These are phyloP conservation scores for Kurtzmaniella quercitrusa DNA, from an alignment of 1,139 yeast genomes.

Conservation along the genomic window DNA sequence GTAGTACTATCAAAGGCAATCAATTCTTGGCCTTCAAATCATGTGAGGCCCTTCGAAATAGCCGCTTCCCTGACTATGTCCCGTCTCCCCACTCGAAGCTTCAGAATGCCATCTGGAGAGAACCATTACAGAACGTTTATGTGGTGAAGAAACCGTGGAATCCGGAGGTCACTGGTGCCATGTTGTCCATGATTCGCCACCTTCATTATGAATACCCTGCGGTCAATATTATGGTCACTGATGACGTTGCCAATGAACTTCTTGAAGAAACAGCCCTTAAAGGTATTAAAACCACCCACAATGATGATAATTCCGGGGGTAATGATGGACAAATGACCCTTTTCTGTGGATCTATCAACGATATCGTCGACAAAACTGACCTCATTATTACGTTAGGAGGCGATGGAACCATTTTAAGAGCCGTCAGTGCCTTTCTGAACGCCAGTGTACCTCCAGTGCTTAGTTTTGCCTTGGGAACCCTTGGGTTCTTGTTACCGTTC, in stretches of 20 bases:
- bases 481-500: constrained; percentile 88
- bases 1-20: constrained; percentile 5
- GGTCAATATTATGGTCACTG: constrained; percentile 71
- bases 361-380: constrained; percentile 59
- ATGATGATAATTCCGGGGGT: background rate
- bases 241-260: constrained; percentile 73
- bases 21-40: constrained; percentile 8
- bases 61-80: constrained; percentile 35
- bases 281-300: constrained; percentile 16
- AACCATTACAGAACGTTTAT: constrained; percentile 63
- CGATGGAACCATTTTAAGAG: constrained; percentile 87
- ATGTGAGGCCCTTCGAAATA: constrained; percentile 12
- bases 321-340: constrained; percentile 12
- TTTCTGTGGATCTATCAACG: constrained; percentile 57
- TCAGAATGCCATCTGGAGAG: constrained; percentile 42
- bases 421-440: constrained; percentile 62
- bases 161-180: constrained; percentile 57
- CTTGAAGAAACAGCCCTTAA: constrained; percentile 26
- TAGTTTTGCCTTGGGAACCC: constrained; percentile 85
- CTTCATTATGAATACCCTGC: constrained; percentile 58
- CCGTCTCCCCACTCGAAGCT: constrained; percentile 44
- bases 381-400: constrained; percentile 87
- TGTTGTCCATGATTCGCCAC: constrained; percentile 56
- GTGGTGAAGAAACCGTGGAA: constrained; percentile 87
- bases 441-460: constrained; percentile 81